phyloP scores from a whole-genome alignment of 1,284 basidiomycete genomes.

The Boletus smithii region DNA sequence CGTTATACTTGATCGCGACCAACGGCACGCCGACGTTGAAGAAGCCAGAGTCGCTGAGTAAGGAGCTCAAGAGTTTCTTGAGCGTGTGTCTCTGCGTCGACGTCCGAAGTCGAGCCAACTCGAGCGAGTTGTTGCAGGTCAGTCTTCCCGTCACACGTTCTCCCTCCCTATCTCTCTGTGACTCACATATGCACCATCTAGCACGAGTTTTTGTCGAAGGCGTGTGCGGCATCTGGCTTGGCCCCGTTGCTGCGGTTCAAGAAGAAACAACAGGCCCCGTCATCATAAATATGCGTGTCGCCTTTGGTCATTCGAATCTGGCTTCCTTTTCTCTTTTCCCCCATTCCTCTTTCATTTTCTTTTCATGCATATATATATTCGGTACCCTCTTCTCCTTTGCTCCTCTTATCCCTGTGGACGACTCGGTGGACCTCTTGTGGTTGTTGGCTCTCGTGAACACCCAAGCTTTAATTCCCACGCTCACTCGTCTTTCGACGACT shows the following conservation, averaged over 20 bases:
- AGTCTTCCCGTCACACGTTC: slow-evolving; percentile 29
- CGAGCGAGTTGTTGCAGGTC: slow-evolving; percentile 87
- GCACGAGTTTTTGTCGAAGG: slow-evolving; percentile 91
- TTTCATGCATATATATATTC: slow-evolving; percentile 24
- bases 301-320: too few relatives aligned
- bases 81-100: slow-evolving; percentile 97
- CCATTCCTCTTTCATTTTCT: not conserved
- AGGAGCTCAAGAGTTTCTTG: slow-evolving; percentile 93
- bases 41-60: slow-evolving; percentile 88
- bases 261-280: slow-evolving; percentile 41
- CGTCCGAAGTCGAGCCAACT: slow-evolving; percentile 91
- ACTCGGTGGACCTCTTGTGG: too few relatives aligned
- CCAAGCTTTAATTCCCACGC: too few relatives aligned
- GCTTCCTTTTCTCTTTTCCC: not conserved
- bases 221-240: slow-evolving; percentile 77
- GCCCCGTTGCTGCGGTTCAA: slow-evolving; percentile 80
- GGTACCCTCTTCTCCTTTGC: not conserved
- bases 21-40: slow-evolving; percentile 98
- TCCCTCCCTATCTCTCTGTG: not conserved
- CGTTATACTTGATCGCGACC: slow-evolving; percentile 95
- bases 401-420: not conserved
- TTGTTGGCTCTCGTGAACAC: too few relatives aligned
- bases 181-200: slow-evolving; percentile 34
- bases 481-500: too few relatives aligned
- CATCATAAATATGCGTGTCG: slow-evolving; percentile 19